Base-by-base conservation (phyloP, 1,284 basidiomycete species). In the Austroboletus niveus region DNA sequence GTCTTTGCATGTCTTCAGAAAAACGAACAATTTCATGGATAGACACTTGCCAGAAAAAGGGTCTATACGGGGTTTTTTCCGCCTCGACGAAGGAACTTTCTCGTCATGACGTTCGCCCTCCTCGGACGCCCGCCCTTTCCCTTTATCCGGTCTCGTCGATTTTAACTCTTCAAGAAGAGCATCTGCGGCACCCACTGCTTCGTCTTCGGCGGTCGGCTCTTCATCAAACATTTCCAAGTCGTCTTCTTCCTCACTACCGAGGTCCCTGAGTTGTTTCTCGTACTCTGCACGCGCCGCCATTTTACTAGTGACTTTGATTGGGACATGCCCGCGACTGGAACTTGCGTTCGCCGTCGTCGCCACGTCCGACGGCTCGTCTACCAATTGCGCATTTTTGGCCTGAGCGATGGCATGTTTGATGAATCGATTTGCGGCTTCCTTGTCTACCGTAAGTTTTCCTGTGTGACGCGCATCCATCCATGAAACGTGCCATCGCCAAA, bases 381-480 rank as follows among this genome's bases (percentile, higher is more conserved):
- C 60, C 4, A 68, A 60, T 49, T 64, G 70, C 29, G 63, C 65
- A 55, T 71, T 69, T 58, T 73, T 71, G n/a, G 75, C 75, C 64
- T 87, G 84, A 0, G 82, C 69, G 48, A 92, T 88, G n/a, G 89
- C 89, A 62, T 89, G 80, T 64, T 86, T 88, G 66, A 92, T 92
- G 69, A 92, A 92, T 31, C 89, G 80, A 45, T 74, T 74, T 5
- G 89, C 89, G n/a, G 86, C 89, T 24, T 72, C 81, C 65, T 86
- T 89, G 77, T 92, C 89, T 46, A 92, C 47, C 2, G 56, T 66
- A n/a, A 43, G 5, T 27, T 56, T 67, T 24, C 52, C 63, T 68
- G 39, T 48, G 12, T 32, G 7, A 30, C 8, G 6, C 27, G 8
- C 22, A 12, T 55, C 35, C 46, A 31, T 39, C 35, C 46, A 31